phyloP scores from a whole-genome alignment of 352 stramenopile genomes.

The Pythium rhizo-oryzae region DNA sequence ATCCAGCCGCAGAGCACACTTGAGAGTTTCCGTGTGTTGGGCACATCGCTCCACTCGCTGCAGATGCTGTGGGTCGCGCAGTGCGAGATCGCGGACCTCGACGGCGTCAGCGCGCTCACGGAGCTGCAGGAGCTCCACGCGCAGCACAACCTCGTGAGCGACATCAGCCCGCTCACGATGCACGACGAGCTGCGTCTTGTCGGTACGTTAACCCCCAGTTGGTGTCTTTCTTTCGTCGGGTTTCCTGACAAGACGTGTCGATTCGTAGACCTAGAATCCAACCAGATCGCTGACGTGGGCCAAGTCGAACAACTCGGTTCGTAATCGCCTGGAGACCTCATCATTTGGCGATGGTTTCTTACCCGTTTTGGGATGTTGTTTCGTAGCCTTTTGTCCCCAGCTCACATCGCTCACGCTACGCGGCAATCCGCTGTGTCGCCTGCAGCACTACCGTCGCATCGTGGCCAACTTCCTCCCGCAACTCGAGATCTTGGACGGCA shows the following conservation, averaged over 20 bases:
- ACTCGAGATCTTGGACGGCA: constrained; percentile 58
- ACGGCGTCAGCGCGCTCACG: constrained; percentile 84
- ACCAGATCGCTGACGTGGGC: constrained; percentile 66
- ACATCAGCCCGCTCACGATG: constrained; percentile 85
- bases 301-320: constrained; percentile 82
- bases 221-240: not conserved
- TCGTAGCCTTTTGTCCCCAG: constrained; percentile 66
- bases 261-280: constrained; percentile 65
- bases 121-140: constrained; percentile 79
- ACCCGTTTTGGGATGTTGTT: not conserved
- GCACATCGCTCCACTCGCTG: constrained; percentile 74
- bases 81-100: constrained; percentile 76
- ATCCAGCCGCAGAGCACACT: constrained; percentile 62
- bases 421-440: constrained; percentile 66
- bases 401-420: constrained; percentile 60
- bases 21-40: constrained; percentile 80
- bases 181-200: constrained; percentile 84
- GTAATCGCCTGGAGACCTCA: not conserved
- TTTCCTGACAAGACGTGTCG: not conserved
- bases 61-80: constrained; percentile 64
- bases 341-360: not conserved
- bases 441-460: constrained; percentile 66
- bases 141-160: constrained; percentile 73
- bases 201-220: constrained; percentile 32
- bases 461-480: constrained; percentile 76